These are phyloP conservation scores for Melanomma pulvis-pyrius DNA, from an alignment of 495 filamentous ascomycete species.

Conservation along the genomic window DNA sequence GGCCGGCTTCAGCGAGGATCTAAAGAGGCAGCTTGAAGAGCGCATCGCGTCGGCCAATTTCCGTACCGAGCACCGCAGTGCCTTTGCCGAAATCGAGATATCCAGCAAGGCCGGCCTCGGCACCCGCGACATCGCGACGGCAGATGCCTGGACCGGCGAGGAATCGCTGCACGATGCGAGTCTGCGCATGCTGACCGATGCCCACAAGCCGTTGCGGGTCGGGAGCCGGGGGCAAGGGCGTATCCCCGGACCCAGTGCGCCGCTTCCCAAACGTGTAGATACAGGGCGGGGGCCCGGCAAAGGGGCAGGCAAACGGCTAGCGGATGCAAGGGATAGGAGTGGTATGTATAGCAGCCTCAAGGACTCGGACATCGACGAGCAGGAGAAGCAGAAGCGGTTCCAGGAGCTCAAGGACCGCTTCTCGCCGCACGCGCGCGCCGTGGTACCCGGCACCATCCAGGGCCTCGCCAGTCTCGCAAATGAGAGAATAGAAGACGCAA, in stretches of 20 bases:
- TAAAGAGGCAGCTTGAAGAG: constrained; percentile 74
- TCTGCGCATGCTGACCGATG: constrained; percentile 85
- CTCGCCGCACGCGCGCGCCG: constrained; percentile 66
- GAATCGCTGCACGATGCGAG: constrained; percentile 75
- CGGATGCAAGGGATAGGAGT: constrained; percentile 76
- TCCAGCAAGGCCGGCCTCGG: constrained; percentile 68
- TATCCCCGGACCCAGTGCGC: constrained; percentile 42
- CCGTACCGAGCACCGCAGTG: constrained; percentile 65
- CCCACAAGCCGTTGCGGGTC: constrained; percentile 69
- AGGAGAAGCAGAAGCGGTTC: constrained; percentile 69
- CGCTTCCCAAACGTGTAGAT: constrained; percentile 56
- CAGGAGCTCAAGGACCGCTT: constrained; percentile 81
- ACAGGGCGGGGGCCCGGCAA: constrained; percentile 47
- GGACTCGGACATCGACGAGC: constrained; percentile 60
- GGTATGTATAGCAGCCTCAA: constrained; percentile 69
- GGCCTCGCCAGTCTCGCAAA: constrained; percentile 85
- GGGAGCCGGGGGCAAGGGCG: constrained; percentile 45
- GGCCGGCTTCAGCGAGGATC: constrained; percentile 83
- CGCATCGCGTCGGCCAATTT: constrained; percentile 73
- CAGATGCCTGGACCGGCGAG: constrained; percentile 75
- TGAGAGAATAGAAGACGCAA: constrained; percentile 92
- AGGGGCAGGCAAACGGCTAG: constrained; percentile 62
- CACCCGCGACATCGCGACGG: constrained; percentile 70
- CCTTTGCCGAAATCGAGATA: constrained; percentile 68
- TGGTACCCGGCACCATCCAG: constrained; percentile 72